Evolutionary conservation across 306 rosid species (phyloP).

Genomic region (Aeschynomene evenia): DNA sequence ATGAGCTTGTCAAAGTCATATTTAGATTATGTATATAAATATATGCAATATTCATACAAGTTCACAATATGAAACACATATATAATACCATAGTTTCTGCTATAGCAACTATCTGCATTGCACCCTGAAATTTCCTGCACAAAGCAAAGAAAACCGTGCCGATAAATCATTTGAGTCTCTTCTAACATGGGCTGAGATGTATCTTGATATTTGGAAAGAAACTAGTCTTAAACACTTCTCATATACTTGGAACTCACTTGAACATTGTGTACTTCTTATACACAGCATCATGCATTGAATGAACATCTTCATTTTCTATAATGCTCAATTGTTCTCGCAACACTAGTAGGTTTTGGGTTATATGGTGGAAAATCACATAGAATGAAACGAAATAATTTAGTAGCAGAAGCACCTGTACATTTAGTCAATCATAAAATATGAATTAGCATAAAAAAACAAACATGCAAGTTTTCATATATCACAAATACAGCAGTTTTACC

Average conservation of each 20-base stretch:
- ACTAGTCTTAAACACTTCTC: slow-evolving; percentile 4
- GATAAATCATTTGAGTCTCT: slow-evolving; percentile 12
- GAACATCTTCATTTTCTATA: slow-evolving; percentile 74
- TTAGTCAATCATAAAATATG: slow-evolving; percentile 15
- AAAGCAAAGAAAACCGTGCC: slow-evolving; percentile 20
- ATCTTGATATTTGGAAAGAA: neutral
- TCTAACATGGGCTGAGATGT: neutral
- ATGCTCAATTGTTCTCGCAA: slow-evolving; percentile 74
- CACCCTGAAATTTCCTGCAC: slow-evolving; percentile 85
- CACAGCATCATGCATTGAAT: slow-evolving; percentile 73
- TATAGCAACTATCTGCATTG: slow-evolving; percentile 94
- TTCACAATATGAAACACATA: slow-evolving; percentile 22
- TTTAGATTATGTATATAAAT: neutral
- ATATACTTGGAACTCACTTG: slow-evolving; percentile 54
- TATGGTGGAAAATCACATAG: slow-evolving; percentile 82
- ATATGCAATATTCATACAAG: neutral
- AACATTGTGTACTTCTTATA: slow-evolving; percentile 83
- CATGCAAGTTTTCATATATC: neutral
- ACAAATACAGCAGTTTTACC: neutral
- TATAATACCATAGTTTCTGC: slow-evolving; percentile 79
- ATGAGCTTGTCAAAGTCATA: slow-evolving; percentile 17
- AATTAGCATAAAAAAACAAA: slow-evolving; percentile 28
- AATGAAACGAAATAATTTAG: slow-evolving; percentile 74
- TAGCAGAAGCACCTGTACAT: slow-evolving; percentile 74
- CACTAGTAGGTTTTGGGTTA: slow-evolving; percentile 73